Base-by-base conservation (phyloP, 345 rosid genomes). In the Lumnitzera littorea region DNA sequence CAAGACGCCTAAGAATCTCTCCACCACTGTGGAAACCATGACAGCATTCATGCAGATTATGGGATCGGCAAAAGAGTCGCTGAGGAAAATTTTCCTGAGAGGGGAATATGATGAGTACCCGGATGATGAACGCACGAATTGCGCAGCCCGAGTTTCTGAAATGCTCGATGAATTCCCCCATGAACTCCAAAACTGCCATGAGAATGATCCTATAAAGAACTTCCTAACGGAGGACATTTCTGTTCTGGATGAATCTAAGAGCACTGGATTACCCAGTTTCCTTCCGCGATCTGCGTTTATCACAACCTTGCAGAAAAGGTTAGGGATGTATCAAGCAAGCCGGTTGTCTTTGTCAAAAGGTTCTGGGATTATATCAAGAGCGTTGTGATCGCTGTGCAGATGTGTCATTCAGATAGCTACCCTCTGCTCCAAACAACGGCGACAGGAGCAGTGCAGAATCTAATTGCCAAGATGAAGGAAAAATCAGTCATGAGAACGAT, bases 71-170 rank as follows among this genome's bases (percentile, higher is more conserved):
- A 85, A 74, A 15, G 85, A 82, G 3, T 80, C 78, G 2, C 61
- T 85, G 5, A 17, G 63, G 15, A 82, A 74, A 24, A 56, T 76
- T 14, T 64, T 84, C 4, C 11, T 79, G 15, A 67, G 74, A 51
- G 76, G 84, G 3, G 85, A 85, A 12, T 78, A 67, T 46, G 74
- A 78, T 1, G 85, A 82, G 16, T 78, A 53, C 17, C 72, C 61
- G 0, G 70, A 80, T 4, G 80, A 82, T 5, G 15, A 55, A 1
- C 2, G 51, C 7, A 71, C 74, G 76, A 72, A 74, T 15, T 65
- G 73, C 25, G 13, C 74, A 11, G 73, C 76, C 6, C 69, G 69
- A 11, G 43, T 77, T 24, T 60, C 49, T 20, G 76, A 74, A 48
- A 78, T 68, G 78, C 56, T 73, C 41, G 43, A 59, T 13, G 24